These are phyloP conservation scores for Aureobasidium uvarum DNA, from an alignment of 2,329 filamentous ascomycete genomes.

Conservation along the genomic window DNA sequence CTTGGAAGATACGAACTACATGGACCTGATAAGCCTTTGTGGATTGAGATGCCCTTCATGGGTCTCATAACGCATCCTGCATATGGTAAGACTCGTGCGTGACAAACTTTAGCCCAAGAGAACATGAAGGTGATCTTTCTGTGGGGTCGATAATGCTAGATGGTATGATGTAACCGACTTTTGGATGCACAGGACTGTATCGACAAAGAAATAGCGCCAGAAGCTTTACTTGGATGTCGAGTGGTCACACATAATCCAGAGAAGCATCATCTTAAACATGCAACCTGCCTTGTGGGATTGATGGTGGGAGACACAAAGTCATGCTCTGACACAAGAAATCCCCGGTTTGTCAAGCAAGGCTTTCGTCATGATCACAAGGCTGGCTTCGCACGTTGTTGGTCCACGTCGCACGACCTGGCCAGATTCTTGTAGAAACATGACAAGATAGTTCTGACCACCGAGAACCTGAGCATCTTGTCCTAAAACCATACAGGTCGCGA, in stretches of 20 bases:
- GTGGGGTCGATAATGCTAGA: background rate
- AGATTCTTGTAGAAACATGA: background rate
- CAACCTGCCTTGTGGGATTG: background rate
- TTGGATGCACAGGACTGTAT: background rate
- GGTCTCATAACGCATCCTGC: too few species aligned
- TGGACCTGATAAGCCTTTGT: background rate
- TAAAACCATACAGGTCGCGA: background rate
- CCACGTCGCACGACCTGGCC: slow-evolving; percentile 12
- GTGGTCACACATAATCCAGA: background rate
- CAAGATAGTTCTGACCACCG: background rate
- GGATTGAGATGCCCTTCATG: background rate
- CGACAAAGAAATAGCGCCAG: background rate
- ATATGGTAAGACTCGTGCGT: background rate
- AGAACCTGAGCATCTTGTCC: background rate
- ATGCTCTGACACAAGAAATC: slow-evolving; percentile 11
- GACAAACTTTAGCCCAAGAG: background rate
- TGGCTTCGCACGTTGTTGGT: slow-evolving; percentile 17
- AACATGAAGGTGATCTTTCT: background rate
- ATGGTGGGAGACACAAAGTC: background rate
- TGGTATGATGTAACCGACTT: slow-evolving; percentile 3
- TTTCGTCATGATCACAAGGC: slow-evolving; percentile 15
- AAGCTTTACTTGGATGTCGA: background rate
- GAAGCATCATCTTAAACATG: background rate
- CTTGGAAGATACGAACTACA: background rate
- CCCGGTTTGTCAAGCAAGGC: background rate